phyloP scores from a whole-genome alignment of 352 stramenopile species.

The Phytophthora melonis region DNA sequence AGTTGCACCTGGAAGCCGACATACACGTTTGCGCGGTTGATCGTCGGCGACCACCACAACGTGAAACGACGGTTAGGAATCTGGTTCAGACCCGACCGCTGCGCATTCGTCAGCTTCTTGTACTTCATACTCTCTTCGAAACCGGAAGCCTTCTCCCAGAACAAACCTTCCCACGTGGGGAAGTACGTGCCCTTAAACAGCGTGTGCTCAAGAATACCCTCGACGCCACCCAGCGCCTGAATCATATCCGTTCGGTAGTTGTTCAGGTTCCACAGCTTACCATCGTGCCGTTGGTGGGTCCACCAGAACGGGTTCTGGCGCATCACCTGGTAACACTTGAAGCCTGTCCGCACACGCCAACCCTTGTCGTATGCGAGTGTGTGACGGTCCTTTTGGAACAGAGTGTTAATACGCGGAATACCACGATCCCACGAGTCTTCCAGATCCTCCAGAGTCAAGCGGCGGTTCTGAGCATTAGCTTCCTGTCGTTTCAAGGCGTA shows the following conservation, averaged over 20 bases:
- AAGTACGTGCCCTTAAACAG: slow-evolving; percentile 99
- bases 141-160: slow-evolving; percentile 99
- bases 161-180: slow-evolving; percentile 99
- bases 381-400: slow-evolving; percentile 98
- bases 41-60: slow-evolving; percentile 99
- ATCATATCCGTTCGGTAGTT: slow-evolving; percentile 99
- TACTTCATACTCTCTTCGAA: slow-evolving; percentile 98
- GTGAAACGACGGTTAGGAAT: slow-evolving; percentile 99
- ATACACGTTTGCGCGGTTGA: slow-evolving; percentile 99
- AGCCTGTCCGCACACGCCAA: slow-evolving; percentile 98
- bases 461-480: slow-evolving; percentile 98
- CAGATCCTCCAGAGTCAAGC: slow-evolving; percentile 99
- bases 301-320: slow-evolving; percentile 99
- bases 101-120: slow-evolving; percentile 99
- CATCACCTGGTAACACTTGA: slow-evolving; percentile 99
- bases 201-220: slow-evolving; percentile 99
- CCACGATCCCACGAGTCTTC: slow-evolving; percentile 99
- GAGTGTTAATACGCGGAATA: slow-evolving; percentile 97
- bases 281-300: slow-evolving; percentile 99
- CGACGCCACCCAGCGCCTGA: slow-evolving; percentile 98
- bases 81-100: slow-evolving; percentile 99
- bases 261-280: slow-evolving; percentile 99
- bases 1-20: slow-evolving; percentile 99
- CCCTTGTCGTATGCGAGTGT: slow-evolving; percentile 99
- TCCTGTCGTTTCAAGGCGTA: slow-evolving; percentile 99